Evolutionary conservation across 257 asterid genomes (phyloP), one percentile per base, ranked within the genome.

Genomic region (Cruciata laevipes): DNA sequence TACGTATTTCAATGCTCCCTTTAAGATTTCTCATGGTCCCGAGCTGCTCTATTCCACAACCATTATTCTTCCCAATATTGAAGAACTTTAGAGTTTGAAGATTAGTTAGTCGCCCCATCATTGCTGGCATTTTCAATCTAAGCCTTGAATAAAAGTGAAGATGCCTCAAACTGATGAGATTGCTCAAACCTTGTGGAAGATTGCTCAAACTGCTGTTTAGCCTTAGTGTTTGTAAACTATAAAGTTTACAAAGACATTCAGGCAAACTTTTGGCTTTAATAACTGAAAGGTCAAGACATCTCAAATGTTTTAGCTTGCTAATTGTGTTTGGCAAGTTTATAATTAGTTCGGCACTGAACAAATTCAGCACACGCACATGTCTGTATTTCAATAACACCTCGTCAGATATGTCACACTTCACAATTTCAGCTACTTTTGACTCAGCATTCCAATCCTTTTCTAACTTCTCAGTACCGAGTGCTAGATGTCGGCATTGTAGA

Each of bases 141-240:
- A n/a, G n/a, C n/a, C n/a, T n/a, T n/a, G n/a, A n/a, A n/a, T n/a
- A 3, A 27, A 33, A 64, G 37, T 74, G 56, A 21, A 80, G 68
- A 58, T 80, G 84, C 40, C 84, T 65, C 75, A 80, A 69, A 49
- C 68, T 74, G 11, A 77, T 14, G 55, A 77, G 66, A 49, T 58
- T 2, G 21, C 8, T 21, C 64, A 74, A 27, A 12, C 62, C n/a
- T n/a, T n/a, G n/a, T n/a, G n/a, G n/a, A n/a, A n/a, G n/a, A n/a
- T n/a, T n/a, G n/a, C n/a, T n/a, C n/a, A n/a, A n/a, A n/a, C n/a
- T n/a, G n/a, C n/a, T n/a, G n/a, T n/a, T n/a, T 32, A 32, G 7
- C 37, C 37, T 47, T 23, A 78, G 11, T 1, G 80, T 81, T 57
- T 75, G 75, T 72, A 73, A 66, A 52, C 65, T 27, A 65, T 73